Conservation (phyloP, 169 alveolate genomes). For the Plasmodium cynomolgi region DNA sequence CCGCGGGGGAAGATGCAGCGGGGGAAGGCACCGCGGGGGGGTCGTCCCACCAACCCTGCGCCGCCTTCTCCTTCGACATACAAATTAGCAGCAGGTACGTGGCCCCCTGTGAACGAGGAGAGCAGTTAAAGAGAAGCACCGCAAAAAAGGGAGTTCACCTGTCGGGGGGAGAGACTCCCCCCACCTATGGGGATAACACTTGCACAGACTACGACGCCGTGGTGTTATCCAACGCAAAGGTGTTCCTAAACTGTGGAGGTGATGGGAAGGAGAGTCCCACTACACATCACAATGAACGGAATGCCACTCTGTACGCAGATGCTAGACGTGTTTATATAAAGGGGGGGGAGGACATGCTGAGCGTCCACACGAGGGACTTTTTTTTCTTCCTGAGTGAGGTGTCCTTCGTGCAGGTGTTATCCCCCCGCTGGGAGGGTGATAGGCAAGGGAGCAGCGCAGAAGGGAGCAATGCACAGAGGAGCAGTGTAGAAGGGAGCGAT, state of each 20-base stretch:
- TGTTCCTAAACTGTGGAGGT: neutral
- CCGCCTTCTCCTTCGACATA: neutral
- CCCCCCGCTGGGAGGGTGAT: neutral
- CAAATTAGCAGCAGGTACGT: constrained; percentile 10
- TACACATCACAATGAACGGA: neutral
- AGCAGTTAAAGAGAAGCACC: neutral
- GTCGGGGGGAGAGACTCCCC: neutral
- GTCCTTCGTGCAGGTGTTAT: constrained; percentile 15
- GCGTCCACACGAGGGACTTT: constrained; percentile 24
- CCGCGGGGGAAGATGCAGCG: neutral
- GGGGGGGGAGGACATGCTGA: neutral
- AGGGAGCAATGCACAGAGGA: neutral
- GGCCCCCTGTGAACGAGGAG: neutral
- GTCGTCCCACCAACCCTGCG: neutral
- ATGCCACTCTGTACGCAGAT: constrained; percentile 33
- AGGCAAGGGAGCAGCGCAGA: neutral
- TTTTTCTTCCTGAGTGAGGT: constrained; percentile 20
- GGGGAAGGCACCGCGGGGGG: neutral
- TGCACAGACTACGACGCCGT: constrained; percentile 11
- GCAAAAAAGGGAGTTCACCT: neutral
- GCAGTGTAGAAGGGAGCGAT: neutral
- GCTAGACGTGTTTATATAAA: constrained; percentile 8
- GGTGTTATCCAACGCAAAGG: constrained; percentile 23
- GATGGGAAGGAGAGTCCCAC: neutral
- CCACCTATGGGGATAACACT: neutral